Base-by-base conservation (phyloP, 2,329 filamentous ascomycete genomes). In the Ascosphaera acerosa region DNA sequence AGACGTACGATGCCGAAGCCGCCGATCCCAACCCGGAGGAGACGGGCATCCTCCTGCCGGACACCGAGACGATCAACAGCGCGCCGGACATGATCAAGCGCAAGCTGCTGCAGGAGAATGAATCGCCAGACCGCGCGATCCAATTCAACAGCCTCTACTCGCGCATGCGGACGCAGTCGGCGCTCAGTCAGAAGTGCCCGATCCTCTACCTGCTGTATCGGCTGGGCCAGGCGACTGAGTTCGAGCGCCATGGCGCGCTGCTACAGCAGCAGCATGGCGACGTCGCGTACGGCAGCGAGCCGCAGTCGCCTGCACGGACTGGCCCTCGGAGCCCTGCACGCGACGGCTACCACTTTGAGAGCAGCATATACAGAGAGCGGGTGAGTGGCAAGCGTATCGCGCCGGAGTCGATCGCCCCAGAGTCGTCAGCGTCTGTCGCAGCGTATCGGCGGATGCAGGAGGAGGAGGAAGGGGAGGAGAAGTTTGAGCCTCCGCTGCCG, bases 141-240 rank as follows among this genome's bases (percentile, higher is more conserved):
- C 67, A 73, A 37, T 91, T 92, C 52, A 75, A 80, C 15, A 89
- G 91, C 45, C 64, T 97, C 17, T 91, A 92, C 53, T 80, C 78
- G 19, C 67, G 80, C 34, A 64, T 97, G 12, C 61, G 92, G 16
- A 76, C 78, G n/a, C 70, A 92, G 40, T 82, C 82, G 0, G 82
- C 94, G 4, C 62, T 97, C 28, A 76, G 77, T 44, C 76, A 91
- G 51, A 97, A 97, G 63, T 94, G 82, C 81, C 80, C 76, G 3
- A 92, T 97, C 40, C 61, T 97, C 14, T 89, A 89, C 48, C 69
- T 97, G 26, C 65, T 97, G 26, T 76, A 87, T 48, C 71, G 78
- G 42, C 64, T 92, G 30, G 70, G 77, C n/a, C 32, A 38, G 6
- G 41, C 43, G 18, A 40, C 37, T 25, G 19, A 33, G 14, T 18